A percentile compares a stretch with the other conserved stretches of the same genome.
These are phyloP conservation scores for Microdochium bolleyi DNA, from an alignment of 2,329 filamentous ascomycete species.

Conservation along the genomic window DNA sequence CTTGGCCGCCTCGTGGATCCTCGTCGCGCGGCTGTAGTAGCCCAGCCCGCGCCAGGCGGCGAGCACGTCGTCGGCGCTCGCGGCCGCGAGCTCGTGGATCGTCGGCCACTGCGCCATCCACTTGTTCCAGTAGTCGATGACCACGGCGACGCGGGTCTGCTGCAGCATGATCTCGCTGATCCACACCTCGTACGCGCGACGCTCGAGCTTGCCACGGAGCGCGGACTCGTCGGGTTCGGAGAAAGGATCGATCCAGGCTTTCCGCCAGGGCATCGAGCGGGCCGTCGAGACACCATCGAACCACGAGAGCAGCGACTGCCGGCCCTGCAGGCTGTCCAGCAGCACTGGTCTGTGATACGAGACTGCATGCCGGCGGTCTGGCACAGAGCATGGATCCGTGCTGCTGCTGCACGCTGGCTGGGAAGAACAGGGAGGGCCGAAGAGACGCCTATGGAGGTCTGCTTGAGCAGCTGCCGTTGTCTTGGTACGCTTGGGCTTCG, in stretches of 20 bases:
- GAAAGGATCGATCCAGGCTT: slow-evolving; percentile 43
- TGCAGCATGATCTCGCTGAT: slow-evolving; percentile 62
- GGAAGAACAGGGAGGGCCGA: slow-evolving; percentile 3
- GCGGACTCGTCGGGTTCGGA: slow-evolving; percentile 2
- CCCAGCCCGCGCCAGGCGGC: slow-evolving; percentile 53
- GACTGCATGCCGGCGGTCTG: slow-evolving; percentile 23
- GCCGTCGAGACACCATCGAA: slow-evolving; percentile 37
- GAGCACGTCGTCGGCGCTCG: slow-evolving; percentile 46
- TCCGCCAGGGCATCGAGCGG: slow-evolving; percentile 53
- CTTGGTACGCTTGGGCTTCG: background rate
- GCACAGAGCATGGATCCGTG: slow-evolving; percentile 10
- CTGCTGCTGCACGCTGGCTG: background rate
- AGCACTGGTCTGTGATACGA: slow-evolving; percentile 43
- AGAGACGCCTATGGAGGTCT: slow-evolving; percentile 12
- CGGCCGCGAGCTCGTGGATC: slow-evolving; percentile 45
- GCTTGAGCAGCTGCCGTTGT: slow-evolving; percentile 6
- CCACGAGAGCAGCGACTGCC: slow-evolving; percentile 37
- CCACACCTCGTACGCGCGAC: slow-evolving; percentile 57
- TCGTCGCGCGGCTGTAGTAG: slow-evolving; percentile 56
- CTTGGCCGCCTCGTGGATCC: slow-evolving; percentile 49
- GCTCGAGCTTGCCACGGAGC: slow-evolving; percentile 35
- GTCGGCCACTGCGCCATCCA: slow-evolving; percentile 57
- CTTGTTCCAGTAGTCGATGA: slow-evolving; percentile 54
- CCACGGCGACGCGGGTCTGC: slow-evolving; percentile 54
- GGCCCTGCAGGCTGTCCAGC: slow-evolving; percentile 26